Evolutionary conservation across 176 grass and related monocot genomes (phyloP), one percentile per base, ranked within the genome.

Genomic region (maize (Zea mays)): DNA sequence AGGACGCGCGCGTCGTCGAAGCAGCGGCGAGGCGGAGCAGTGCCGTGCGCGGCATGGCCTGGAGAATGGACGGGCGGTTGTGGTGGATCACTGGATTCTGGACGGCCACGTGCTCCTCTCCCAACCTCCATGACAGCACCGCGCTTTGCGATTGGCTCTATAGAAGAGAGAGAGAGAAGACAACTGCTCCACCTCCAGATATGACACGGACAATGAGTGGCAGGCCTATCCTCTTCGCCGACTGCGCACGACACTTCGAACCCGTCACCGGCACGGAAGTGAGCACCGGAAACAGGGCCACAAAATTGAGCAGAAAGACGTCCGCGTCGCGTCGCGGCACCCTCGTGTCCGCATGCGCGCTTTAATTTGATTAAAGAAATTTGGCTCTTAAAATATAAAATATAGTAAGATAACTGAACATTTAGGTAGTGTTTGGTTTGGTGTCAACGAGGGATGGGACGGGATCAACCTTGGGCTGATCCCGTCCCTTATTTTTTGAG

Each of bases 161-260:
- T 5, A 38, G 5, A 12, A 62, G n/a, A 27, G 58, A 62, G n/a
- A 27, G 58, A 60, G 27, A 27, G 27, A 27, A 27, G 27, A 27
- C 21, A 6, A 6, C 6, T 1, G 71, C 27, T 27, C 27, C 27
- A 27, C 27, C 39, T 67, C 37, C 75, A 21, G 51, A 61, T 67
- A 52, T 37, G 50, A 39, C 15, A 73, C 50, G 74, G 74, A 67
- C 50, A 59, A 16, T 3, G 68, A 83, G 59, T 79, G 74, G 82
- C 85, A 8, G 21, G 2, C 62, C 69, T 62, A 83, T 88, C 85
- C 0, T 43, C 61, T 2, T 58, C 56, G 6, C 27, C 49, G 10
- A 16, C 52, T 5, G 20, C 34, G 5, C 11, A 27, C 27, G 27
- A 61, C 41, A 41, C n/a, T 72, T 36, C 35, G 7, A 0, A 27